phyloP scores from a whole-genome alignment of 495 filamentous ascomycete species.

The Xylaria cubensis region DNA sequence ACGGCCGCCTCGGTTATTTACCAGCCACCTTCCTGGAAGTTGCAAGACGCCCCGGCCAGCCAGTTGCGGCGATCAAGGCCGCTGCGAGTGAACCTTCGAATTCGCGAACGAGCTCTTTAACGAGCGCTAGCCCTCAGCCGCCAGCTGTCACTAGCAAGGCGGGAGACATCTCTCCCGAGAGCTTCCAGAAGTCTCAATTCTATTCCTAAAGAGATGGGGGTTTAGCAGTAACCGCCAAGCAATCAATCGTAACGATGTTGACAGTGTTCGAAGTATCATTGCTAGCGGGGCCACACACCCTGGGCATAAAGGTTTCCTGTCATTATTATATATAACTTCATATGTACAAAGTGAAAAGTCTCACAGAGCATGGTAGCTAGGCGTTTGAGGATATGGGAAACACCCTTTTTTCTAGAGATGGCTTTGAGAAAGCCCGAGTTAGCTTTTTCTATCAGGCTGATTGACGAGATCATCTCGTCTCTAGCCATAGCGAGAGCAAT shows the following conservation, averaged over 20 bases:
- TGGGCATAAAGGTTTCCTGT: neutral
- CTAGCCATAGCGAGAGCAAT: conserved; percentile 5
- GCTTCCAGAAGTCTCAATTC: conserved; percentile 90
- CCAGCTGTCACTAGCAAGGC: conserved; percentile 66
- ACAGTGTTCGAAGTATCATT: neutral
- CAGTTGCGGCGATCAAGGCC: conserved; percentile 61
- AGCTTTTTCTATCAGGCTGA: neutral
- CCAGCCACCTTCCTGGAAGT: conserved; percentile 88
- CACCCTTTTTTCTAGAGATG: conserved; percentile 3
- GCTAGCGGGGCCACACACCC: neutral
- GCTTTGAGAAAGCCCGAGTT: neutral
- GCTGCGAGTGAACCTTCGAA: conserved; percentile 56
- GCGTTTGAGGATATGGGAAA: conserved; percentile 22
- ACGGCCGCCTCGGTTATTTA: conserved; percentile 89
- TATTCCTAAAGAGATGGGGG: conserved; percentile 59
- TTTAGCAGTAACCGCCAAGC: neutral
- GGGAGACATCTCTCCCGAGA: conserved; percentile 76
- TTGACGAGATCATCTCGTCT: conserved; percentile 3
- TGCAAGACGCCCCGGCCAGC: conserved; percentile 64
- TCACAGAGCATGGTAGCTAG: conserved; percentile 24
- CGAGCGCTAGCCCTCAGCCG: conserved; percentile 53
- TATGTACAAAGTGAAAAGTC: conserved; percentile 27
- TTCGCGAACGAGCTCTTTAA: conserved; percentile 55
- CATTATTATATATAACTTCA: conserved; percentile 27
- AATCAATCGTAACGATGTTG: neutral